Evolutionary conservation across 2,329 filamentous ascomycete genomes (phyloP), one percentile per base, ranked within the genome.

Genomic region (Paraconiothyrium sp.): DNA sequence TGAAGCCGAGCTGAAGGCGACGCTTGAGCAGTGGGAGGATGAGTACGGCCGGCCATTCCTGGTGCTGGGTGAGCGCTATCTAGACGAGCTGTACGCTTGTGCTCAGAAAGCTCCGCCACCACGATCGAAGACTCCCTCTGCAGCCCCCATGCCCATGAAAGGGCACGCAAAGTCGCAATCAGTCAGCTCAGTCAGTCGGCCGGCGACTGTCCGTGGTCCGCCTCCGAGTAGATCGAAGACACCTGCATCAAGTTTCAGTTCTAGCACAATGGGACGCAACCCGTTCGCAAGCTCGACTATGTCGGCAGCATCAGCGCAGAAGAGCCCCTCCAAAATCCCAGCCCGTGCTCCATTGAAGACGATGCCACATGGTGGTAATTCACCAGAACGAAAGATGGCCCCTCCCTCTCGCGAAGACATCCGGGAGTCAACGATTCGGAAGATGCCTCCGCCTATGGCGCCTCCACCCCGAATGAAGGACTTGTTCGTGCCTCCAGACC

Each of bases 1-100:
- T 47, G 90, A 94, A 60, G 86, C 86, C 0, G 93, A 98, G n/a
- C 82, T 99, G 61, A 87, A 88, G 67, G 94, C 90, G 76, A 85
- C 87, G n/a, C 85, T 99, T 32, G 92, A 94, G 75, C 82, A 85
- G 49, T 99, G 93, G 89, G 95, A 99, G 76, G 91, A 97, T 57
- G 95, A 98, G 74, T 97, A 94, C 76, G 94, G 93, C 3, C 89
- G 93, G 11, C 92, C 94, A 3, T 99, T 99, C 84, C 84, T 96
- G 49, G 94, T 99, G 14, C 93, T 95, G 68, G 95, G 95, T 34
- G 91, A 97, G 74, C 87, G 92, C 67, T 99, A 97, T 74, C 84
- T 99, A 39, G 93, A 98, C 66, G 87, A 90, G 61, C 81, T 98
- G n/a, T 90, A 93, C 54, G 85, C 84, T 11, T 86, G 89, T 30